Evolutionary conservation across 192 early-diverging fungal genomes (phyloP).

Genomic region (Coemansia sp.): DNA sequence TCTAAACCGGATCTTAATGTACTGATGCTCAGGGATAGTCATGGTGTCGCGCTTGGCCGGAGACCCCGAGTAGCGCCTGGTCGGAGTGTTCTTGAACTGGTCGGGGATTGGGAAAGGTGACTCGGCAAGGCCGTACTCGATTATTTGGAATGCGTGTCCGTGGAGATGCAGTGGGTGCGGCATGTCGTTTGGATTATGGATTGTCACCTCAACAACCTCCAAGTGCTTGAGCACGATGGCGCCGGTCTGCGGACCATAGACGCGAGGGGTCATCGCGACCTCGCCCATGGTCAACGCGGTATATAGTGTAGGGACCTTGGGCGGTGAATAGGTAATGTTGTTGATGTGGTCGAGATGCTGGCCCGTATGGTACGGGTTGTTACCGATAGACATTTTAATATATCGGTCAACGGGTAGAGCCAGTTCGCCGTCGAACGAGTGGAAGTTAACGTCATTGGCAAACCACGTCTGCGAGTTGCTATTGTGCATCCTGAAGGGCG

Average conservation of each 20-base stretch:
- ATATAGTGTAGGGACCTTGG: constrained; percentile 63
- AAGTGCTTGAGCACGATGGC: constrained; percentile 61
- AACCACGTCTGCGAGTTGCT: neutral
- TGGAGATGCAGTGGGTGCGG: constrained; percentile 80
- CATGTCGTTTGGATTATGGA: constrained; percentile 69
- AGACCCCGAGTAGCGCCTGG: neutral
- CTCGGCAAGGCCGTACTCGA: constrained; percentile 54
- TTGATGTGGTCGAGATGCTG: constrained; percentile 75
- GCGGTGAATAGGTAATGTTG: constrained; percentile 62
- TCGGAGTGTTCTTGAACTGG: constrained; percentile 13
- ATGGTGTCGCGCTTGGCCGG: constrained; percentile 63
- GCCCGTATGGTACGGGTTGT: constrained; percentile 61
- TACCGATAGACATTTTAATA: constrained; percentile 52
- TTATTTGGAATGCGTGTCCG: constrained; percentile 79
- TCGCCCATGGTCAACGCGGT: constrained; percentile 62
- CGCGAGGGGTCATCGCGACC: constrained; percentile 47
- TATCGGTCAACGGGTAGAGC: constrained; percentile 52
- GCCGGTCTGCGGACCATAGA: constrained; percentile 65
- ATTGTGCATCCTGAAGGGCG: constrained; percentile 36
- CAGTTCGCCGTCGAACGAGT: constrained; percentile 50
- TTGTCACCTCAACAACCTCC: constrained; percentile 63
- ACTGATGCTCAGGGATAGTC: constrained; percentile 56
- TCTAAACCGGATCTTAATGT: constrained; percentile 64
- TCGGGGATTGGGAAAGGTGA: constrained; percentile 45
- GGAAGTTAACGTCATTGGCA: constrained; percentile 50